Conservation (phyloP, 306 rosid species). For the Lathyrus oleraceus region DNA sequence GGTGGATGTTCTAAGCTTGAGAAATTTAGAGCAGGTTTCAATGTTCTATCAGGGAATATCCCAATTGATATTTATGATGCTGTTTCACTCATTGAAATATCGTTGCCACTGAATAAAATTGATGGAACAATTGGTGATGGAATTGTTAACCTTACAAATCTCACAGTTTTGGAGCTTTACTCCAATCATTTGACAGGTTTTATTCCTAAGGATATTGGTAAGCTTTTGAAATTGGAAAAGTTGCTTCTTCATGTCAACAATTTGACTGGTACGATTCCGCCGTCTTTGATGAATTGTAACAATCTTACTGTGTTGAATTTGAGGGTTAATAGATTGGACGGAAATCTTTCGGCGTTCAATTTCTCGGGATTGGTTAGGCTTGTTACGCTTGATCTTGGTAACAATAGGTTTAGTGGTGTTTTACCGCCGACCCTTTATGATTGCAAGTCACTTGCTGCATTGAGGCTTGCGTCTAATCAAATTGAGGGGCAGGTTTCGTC, state of each 20-base stretch:
- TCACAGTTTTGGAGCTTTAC: slow-evolving; percentile 69
- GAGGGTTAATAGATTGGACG: slow-evolving; percentile 69
- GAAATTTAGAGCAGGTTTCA: slow-evolving; percentile 78
- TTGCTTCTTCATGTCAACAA: slow-evolving; percentile 70
- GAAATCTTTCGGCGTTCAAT: slow-evolving; percentile 61
- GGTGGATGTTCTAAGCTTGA: slow-evolving; percentile 66
- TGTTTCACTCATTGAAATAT: slow-evolving; percentile 53
- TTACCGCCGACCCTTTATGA: slow-evolving; percentile 74
- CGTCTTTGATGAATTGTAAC: slow-evolving; percentile 65
- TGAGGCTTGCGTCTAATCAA: slow-evolving; percentile 68
- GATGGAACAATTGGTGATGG: slow-evolving; percentile 53
- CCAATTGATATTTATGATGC: slow-evolving; percentile 62
- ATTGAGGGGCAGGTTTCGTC: slow-evolving; percentile 68
- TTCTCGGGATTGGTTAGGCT: slow-evolving; percentile 65
- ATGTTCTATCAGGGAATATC: slow-evolving; percentile 56
- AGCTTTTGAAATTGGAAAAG: slow-evolving; percentile 56
- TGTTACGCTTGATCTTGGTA: slow-evolving; percentile 73
- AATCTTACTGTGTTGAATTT: slow-evolving; percentile 68
- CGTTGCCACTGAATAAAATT: slow-evolving; percentile 62
- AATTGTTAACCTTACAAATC: slow-evolving; percentile 52
- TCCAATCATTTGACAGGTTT: slow-evolving; percentile 60
- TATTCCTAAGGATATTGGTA: slow-evolving; percentile 66
- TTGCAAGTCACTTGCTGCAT: slow-evolving; percentile 72
- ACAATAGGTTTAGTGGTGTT: slow-evolving; percentile 66
- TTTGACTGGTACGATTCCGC: slow-evolving; percentile 66